Percentiles rank a stretch among this genome's conserved stretches.
Conservation (phyloP, 202 grass and related monocot species). For the Digitaria exilis region DNA sequence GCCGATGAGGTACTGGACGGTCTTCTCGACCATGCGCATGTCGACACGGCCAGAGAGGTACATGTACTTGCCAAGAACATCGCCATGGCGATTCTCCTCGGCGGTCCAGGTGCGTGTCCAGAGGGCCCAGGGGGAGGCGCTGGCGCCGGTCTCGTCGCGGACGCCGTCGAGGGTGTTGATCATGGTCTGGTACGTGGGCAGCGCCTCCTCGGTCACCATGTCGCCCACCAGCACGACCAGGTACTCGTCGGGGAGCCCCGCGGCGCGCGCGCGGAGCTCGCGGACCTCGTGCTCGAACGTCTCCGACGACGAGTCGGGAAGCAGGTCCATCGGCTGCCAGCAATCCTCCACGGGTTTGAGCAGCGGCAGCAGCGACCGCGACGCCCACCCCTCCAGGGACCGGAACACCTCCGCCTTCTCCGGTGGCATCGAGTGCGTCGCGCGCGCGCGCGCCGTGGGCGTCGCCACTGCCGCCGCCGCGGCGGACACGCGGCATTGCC, state of each 20-base stretch:
- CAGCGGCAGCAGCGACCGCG: slow-evolving; percentile 60
- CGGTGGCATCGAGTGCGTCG: slow-evolving; percentile 77
- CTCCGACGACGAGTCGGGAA: slow-evolving; percentile 65
- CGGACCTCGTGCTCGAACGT: slow-evolving; percentile 58
- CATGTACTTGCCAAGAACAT: slow-evolving; percentile 75
- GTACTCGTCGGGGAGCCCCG: slow-evolving; percentile 65
- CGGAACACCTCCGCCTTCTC: slow-evolving; percentile 88
- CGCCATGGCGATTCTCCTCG: slow-evolving; percentile 91
- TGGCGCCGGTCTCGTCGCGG: slow-evolving; percentile 82
- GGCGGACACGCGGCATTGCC: slow-evolving; percentile 44
- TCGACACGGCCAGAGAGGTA: slow-evolving; percentile 94
- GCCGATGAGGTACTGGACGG: slow-evolving; percentile 90
- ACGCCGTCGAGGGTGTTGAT: slow-evolving; percentile 85
- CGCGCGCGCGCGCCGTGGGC: background rate
- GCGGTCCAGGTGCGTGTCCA: slow-evolving; percentile 85
- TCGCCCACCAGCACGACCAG: slow-evolving; percentile 81
- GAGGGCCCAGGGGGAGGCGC: slow-evolving; percentile 71
- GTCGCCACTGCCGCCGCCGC: background rate
- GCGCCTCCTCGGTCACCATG: slow-evolving; percentile 91
- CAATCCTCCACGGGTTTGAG: slow-evolving; percentile 77
- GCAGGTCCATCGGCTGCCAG: slow-evolving; percentile 82
- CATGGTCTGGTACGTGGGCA: slow-evolving; percentile 95
- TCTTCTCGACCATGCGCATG: slow-evolving; percentile 87
- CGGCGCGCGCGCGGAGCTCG: slow-evolving; percentile 64
- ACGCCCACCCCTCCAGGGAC: slow-evolving; percentile 76